Base-by-base conservation (phyloP, 192 early-diverging fungal species). In the Gigaspora rosea region DNA sequence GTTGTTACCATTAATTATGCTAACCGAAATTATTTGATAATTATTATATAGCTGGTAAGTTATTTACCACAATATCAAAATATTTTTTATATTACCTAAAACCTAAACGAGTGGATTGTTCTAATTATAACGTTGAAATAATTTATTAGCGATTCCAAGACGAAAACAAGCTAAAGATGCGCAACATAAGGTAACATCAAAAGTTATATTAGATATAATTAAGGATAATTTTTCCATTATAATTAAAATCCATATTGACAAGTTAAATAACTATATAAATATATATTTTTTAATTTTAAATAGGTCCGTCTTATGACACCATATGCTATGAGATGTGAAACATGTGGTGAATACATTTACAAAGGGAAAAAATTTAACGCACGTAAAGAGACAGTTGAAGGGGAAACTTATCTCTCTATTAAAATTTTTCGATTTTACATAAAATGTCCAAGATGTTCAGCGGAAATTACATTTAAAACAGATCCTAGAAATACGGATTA, bases 331-430 rank as follows among this genome's bases (percentile, higher is more conserved):
- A 93, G 93, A 54, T 99, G 98, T 85, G 88, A 87, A 52, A 93
- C 93, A 8, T 98, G 98, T 74, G 96, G 96, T 11, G 95, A 99
- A 76, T 99, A 94, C 85, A 93, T 99, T 56, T 95, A 95, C 84
- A 96, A 97, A 82, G 94, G 95, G 36, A 99, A 96, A 78, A 99
- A 99, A 75, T 98, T 99, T 86, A 98, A 99, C 80, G 97, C 96
- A 35, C 86, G 95, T 56, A 99, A 99, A 80, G 97, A 99, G 79
- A 87, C 91, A 1, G 92, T 91, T 4, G 83, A 91, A 56, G 89
- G 88, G 12, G 91, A 91, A 79, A 87, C 81, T n/a, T 95, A 93
- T 79, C 85, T 90, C 46, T 80, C 59, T 47, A 94, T 95, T 77
- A 89, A 91, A 73, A 88, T 94, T 62, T 94, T 85, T 78, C 90